These are phyloP conservation scores for Pinus albicaulis DNA, from an alignment of 75 land plant genomes.

Conservation along the genomic window DNA sequence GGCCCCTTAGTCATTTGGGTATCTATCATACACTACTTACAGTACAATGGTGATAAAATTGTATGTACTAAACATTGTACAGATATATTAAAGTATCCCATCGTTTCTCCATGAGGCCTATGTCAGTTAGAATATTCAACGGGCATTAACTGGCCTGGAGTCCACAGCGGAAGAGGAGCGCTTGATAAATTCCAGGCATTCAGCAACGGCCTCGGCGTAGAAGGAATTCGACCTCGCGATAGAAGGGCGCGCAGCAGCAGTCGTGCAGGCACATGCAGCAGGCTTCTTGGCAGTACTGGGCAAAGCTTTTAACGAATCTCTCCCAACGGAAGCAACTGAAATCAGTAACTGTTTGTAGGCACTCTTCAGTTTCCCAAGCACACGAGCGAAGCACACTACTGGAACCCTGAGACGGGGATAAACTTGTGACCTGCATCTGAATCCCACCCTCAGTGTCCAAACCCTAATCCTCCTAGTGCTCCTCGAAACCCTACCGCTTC, in stretches of 20 bases:
- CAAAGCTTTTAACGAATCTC: not conserved
- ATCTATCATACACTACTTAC: too few relatives aligned
- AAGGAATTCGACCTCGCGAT: slow-evolving; percentile 35
- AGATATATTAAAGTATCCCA: too few relatives aligned
- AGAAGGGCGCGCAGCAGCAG: slow-evolving; percentile 1
- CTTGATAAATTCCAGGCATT: slow-evolving; percentile 70
- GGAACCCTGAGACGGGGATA: not conserved
- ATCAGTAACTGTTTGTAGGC: not conserved
- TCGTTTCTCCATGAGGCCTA: not conserved
- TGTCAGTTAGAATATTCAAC: not conserved
- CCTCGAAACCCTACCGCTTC: too few relatives aligned
- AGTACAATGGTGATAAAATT: too few relatives aligned
- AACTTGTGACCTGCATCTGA: not conserved
- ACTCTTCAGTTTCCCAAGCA: not conserved
- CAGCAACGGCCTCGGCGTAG: slow-evolving; percentile 58
- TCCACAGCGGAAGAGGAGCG: slow-evolving; percentile 8
- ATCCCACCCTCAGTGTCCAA: not conserved
- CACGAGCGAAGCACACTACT: not conserved
- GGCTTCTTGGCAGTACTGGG: not conserved
- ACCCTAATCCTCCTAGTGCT: too few relatives aligned
- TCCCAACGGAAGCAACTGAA: not conserved
- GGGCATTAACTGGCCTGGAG: slow-evolving; percentile 12
- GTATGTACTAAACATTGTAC: too few relatives aligned
- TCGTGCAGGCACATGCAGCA: not conserved
- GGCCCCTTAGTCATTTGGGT: too few relatives aligned